Evolutionary conservation across 768 basidiomycete species (phyloP).

Genomic region (Kwoniella sp.): DNA sequence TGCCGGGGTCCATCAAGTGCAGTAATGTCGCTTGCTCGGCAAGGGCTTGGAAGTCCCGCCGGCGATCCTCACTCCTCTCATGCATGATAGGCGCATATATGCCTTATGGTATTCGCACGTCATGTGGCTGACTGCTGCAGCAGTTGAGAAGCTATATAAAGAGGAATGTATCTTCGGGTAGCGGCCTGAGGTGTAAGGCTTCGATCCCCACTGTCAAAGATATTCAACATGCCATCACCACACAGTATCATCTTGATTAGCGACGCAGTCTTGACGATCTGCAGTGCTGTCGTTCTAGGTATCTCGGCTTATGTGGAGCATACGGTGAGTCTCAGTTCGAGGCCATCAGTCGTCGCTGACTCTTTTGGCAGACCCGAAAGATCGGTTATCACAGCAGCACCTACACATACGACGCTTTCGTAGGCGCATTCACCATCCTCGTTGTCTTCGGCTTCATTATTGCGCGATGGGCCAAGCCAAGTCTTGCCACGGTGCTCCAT

Average conservation of each 20-base stretch:
- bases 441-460: conserved; percentile 22
- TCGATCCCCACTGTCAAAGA: too few relatives aligned
- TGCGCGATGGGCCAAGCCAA: neutral
- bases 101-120: too few relatives aligned
- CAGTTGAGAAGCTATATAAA: too few relatives aligned
- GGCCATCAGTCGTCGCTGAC: neutral
- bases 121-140: too few relatives aligned
- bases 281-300: conserved; percentile 33
- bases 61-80: too few relatives aligned
- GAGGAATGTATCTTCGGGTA: too few relatives aligned
- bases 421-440: conserved; percentile 39
- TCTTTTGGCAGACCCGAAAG: conserved; percentile 26
- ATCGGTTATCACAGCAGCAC: conserved; percentile 26
- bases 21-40: too few relatives aligned
- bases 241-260: conserved; percentile 15
- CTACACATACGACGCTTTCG: conserved; percentile 40
- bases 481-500: neutral
- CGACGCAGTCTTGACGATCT: conserved; percentile 24
- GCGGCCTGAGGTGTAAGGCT: too few relatives aligned
- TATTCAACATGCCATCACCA: conserved; percentile 16
- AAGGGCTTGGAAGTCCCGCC: too few relatives aligned
- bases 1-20: too few relatives aligned
- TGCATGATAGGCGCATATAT: too few relatives aligned
- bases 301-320: conserved; percentile 42
- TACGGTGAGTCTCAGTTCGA: conserved; percentile 28